Conservation (phyloP, 768 basidiomycete species). For the Mycena filopes region DNA sequence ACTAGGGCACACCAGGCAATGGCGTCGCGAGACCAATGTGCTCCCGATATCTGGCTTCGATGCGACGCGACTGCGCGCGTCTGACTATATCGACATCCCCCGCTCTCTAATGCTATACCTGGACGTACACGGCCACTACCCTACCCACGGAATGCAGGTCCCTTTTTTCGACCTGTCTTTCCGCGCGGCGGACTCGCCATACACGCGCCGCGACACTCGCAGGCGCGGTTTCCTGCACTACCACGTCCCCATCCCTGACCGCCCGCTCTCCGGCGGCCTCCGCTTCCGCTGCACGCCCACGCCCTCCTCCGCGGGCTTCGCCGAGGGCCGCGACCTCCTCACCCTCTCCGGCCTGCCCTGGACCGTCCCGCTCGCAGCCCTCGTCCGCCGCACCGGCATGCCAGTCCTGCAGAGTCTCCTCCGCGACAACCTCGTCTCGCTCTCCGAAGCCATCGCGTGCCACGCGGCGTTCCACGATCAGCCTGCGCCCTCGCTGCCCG, state of each 20-base stretch:
- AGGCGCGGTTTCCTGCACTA: constrained; percentile 17
- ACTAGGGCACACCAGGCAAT: not conserved
- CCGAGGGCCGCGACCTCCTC: constrained; percentile 5
- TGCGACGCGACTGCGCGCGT: constrained; percentile 3
- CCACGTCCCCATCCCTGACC: constrained; percentile 2
- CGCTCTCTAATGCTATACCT: not conserved
- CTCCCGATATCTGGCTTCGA: constrained; percentile 7
- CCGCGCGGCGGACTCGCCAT: constrained; percentile 10
- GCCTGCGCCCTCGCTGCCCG: not conserved
- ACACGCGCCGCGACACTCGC: constrained; percentile 10
- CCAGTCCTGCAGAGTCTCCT: constrained; percentile 8
- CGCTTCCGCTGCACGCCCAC: constrained; percentile 16
- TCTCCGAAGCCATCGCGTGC: constrained; percentile 9
- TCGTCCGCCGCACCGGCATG: not conserved
- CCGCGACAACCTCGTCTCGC: constrained; percentile 14
- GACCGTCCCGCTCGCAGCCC: constrained; percentile 7
- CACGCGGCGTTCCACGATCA: not conserved
- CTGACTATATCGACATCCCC: constrained; percentile 13
- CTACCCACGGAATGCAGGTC: not conserved
- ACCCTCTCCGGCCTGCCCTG: constrained; percentile 4
- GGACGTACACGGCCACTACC: constrained; percentile 10
- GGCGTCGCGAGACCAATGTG: not conserved
- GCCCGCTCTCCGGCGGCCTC: constrained; percentile 17
- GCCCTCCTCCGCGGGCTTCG: not conserved
- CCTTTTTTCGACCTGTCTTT: constrained; percentile 1